Evolutionary conservation across 805 yeast genomes (phyloP), one percentile per base, ranked within the genome.

Genomic region (Zygosaccharomyces pseudorouxii): DNA sequence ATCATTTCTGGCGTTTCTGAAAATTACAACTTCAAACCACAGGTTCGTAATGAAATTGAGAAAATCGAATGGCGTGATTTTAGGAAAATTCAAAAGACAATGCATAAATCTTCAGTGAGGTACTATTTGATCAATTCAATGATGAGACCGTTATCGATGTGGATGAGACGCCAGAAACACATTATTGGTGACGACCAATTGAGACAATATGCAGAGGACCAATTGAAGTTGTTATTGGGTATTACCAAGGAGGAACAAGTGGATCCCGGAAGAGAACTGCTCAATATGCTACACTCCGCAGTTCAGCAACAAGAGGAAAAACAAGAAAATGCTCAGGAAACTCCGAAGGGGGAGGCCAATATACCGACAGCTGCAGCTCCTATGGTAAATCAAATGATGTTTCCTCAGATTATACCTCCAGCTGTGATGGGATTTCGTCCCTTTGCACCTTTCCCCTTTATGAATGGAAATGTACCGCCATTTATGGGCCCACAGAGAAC

Each of bases 41-140:
- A 77, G 50, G 96, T 88, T 1, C 78, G 96, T 60, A 86, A 86
- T 64, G 99, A 93, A 69, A 95, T 93, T 55, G 79, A 83, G 39
- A 78, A 79, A 47, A 87, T 92, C 44, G 77, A 83, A 66, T 92
- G 97, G 98, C 71, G 72, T 54, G 84, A 81, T 56, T 70, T 85
- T 53, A 81, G 71, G 49, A 65, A 66, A 38, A 60, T 76, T 28
- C 54, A 64, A 2, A 71, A 71, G 35, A 60, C 66, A 2, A 47
- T 71, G 37, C 53, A 51, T 14, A 64, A 68, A 48, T 53, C 56
- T 11, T 45, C 48, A 11, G 56, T 57, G n/a, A 69, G 66, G 39
- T 71, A 62, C 47, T 73, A 71, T 48, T 48, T 73, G 20, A 63
- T 72, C 25, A 60, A 63, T 42, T 62, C 70, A 58, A 77, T 70